Percentiles rank a stretch among this genome's conserved stretches.
phyloP scores from a whole-genome alignment of 1,284 basidiomycete genomes.

The Leucoagaricus sp. region DNA sequence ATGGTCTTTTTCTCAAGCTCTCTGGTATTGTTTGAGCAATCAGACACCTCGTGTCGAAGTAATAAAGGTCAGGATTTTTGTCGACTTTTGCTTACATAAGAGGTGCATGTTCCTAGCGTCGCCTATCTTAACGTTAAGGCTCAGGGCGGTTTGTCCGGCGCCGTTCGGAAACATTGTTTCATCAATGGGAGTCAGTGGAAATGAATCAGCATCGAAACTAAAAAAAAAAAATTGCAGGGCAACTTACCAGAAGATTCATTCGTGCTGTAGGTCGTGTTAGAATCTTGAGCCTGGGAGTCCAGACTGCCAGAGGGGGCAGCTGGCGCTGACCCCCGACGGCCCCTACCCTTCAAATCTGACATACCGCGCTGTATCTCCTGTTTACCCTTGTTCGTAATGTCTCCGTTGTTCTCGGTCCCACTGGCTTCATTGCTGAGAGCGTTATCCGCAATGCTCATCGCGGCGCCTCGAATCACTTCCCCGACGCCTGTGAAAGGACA shows the following conservation, averaged over 20 bases:
- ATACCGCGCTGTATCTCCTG: constrained; percentile 4
- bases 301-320: neutral
- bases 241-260: neutral
- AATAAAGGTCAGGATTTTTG: no score
- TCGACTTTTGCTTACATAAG: no score
- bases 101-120: no score
- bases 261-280: neutral
- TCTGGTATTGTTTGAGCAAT: no score
- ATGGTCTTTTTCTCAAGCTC: no score
- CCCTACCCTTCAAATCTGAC: neutral
- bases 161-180: no score
- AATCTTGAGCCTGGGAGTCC: neutral
- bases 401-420: neutral
- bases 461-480: constrained; percentile 1
- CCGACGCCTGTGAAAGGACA: neutral
- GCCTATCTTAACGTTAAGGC: no score
- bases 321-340: neutral
- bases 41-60: no score
- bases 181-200: no score
- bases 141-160: no score
- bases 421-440: neutral
- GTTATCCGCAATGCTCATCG: constrained; percentile 6
- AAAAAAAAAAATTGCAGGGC: neutral
- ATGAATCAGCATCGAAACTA: neutral
- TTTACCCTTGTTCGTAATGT: neutral